Conservation (phyloP, 2,329 filamentous ascomycete genomes). For the Atkinsonella texensis region DNA sequence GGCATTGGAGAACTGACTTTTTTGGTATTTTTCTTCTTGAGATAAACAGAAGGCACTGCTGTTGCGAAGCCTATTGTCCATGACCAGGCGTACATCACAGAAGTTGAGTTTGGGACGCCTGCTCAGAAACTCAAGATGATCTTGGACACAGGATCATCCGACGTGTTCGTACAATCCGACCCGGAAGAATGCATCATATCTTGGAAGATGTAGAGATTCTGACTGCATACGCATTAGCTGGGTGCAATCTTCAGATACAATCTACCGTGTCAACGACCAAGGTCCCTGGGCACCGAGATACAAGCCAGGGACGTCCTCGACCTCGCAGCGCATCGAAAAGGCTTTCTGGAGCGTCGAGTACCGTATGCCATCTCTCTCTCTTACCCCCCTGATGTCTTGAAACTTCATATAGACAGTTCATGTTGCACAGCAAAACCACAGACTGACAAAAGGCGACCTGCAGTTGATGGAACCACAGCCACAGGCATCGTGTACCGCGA, state of each 20-base stretch:
- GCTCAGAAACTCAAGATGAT: conserved; percentile 34
- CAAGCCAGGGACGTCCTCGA: conserved; percentile 31
- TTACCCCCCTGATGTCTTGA: conserved; percentile 11
- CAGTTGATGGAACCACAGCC: conserved; percentile 33
- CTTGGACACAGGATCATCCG: conserved; percentile 43
- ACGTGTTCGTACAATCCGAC: conserved; percentile 43
- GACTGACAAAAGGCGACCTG: neutral
- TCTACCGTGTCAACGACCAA: conserved; percentile 20
- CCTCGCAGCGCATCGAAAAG: conserved; percentile 27
- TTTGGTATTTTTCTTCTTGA: neutral
- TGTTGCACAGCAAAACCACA: neutral
- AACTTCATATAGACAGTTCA: neutral
- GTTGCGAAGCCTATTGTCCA: conserved; percentile 25
- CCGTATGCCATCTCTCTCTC: conserved; percentile 22
- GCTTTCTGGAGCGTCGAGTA: conserved; percentile 39
- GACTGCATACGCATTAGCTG: conserved; percentile 25
- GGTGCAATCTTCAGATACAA: conserved; percentile 39
- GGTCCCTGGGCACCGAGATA: conserved; percentile 29
- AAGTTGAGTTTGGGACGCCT: conserved; percentile 34
- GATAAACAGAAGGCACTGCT: conserved; percentile 9
- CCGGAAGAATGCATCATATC: neutral
- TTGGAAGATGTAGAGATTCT: neutral
- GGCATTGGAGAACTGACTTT: neutral
- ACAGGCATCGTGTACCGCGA: conserved; percentile 39
- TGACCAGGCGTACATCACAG: conserved; percentile 31